Conservation (phyloP, 163 green algal species). For the Scenedesmus sp. region DNA sequence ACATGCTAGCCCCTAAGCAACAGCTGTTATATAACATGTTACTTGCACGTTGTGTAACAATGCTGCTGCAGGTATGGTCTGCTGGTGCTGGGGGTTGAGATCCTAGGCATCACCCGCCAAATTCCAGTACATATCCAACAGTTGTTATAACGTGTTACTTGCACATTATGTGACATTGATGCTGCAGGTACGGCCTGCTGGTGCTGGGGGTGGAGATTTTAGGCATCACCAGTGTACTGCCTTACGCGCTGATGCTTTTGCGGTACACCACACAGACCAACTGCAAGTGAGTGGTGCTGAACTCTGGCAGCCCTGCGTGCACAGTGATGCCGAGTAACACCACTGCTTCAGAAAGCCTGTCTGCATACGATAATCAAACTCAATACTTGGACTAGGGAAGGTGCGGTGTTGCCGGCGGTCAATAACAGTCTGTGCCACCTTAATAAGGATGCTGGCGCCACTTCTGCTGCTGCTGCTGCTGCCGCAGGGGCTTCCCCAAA, state of each 20-base stretch:
- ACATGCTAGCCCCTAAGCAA: not conserved
- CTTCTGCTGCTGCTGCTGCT: not conserved
- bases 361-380: not conserved
- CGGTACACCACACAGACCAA: constrained; percentile 56
- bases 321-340: not conserved
- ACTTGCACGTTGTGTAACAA: not conserved
- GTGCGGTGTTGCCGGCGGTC: not conserved
- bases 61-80: constrained; percentile 62
- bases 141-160: not conserved
- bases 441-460: not conserved
- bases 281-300: not conserved
- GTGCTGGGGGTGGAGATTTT: constrained; percentile 77
- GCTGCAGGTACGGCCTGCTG: constrained; percentile 67
- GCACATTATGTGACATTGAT: not conserved
- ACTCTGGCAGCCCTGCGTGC: not conserved
- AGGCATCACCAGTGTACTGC: constrained; percentile 70
- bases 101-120: constrained; percentile 68
- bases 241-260: constrained; percentile 75
- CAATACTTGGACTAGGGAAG: not conserved
- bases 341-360: not conserved
- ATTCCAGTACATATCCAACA: not conserved
- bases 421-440: not conserved
- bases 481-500: constrained; percentile 12
- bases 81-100: constrained; percentile 60
- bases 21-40: not conserved